Evolutionary conservation across 2,329 filamentous ascomycete genomes (phyloP), one percentile per base, ranked within the genome.

Genomic region (Neonectria coccinea): DNA sequence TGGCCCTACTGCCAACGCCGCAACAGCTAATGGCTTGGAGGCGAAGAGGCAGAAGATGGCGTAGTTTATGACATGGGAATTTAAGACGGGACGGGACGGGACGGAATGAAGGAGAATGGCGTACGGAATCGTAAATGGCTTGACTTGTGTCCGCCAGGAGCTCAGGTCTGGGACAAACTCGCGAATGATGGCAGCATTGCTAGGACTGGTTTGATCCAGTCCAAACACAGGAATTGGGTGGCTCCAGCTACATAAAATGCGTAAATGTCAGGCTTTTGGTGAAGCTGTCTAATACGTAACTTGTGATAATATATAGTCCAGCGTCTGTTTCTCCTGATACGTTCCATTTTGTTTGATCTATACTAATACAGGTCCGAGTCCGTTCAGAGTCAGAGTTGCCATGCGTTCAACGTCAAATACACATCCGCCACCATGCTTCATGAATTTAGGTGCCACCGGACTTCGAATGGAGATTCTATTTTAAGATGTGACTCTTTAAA

Each of bases 1-100:
- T 22, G 72, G 69, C 18, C 67, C 64, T n/a, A 67, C 65, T 11
- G 67, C 65, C 7, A 72, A 69, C 8, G 67, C 65, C 2, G 55
- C 58, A 44, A 48, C 66, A 3, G 73, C 64, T 4, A 75, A 73
- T 25, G 78, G 76, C 2, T 45, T 78, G 10, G 86, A 88, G 59
- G 75, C 79, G 2, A 89, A 89, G 75, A 80, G 87, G 52, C 85
- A 85, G 74, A 86, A 82, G 76, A 81, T 78, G 66, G 73, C 74
- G 39, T 82, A 74, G 67, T 29, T 56, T 11, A 66, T 53, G 41
- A 53, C 55, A 12, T 59, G 27, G 39, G 42, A 25, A 56, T 47
- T 36, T n/a, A 45, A 36, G 45, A 20, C 50, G 29, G 39, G 50
- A 45, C n/a, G 50, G 44, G 20, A 20, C 20, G 56, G 55, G 55